Evolutionary conservation across 2,329 filamentous ascomycete species (phyloP).

Genomic region (Parastagonospora nodorum): DNA sequence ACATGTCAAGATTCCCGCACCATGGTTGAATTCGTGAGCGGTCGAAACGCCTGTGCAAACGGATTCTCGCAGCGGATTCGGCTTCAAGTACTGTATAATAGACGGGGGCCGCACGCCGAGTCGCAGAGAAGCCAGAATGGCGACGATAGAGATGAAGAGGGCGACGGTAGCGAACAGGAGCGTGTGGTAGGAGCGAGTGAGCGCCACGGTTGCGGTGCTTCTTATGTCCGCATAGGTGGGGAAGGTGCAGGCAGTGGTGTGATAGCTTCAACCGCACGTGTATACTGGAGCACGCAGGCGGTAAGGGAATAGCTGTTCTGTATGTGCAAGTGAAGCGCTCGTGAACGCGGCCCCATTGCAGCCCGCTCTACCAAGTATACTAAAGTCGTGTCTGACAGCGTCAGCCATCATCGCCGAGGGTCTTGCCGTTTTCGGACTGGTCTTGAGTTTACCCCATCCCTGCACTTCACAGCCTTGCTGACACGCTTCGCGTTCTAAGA

Average conservation of each 20-base stretch:
- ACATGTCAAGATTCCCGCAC: background rate
- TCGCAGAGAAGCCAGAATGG: constrained; percentile 71
- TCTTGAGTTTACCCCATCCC: too few relatives aligned
- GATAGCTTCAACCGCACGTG: constrained; percentile 12
- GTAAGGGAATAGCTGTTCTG: background rate
- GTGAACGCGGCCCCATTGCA: background rate
- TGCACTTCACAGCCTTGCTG: too few relatives aligned
- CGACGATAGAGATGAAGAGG: constrained; percentile 60
- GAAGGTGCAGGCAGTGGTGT: constrained; percentile 15
- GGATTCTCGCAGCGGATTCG: constrained; percentile 36
- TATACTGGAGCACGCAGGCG: constrained; percentile 10
- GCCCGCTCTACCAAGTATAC: background rate
- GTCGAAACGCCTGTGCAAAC: constrained; percentile 30
- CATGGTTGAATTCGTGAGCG: constrained; percentile 64
- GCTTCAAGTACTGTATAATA: constrained; percentile 62
- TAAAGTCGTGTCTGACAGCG: background rate
- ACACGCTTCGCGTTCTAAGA: too few relatives aligned
- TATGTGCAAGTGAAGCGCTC: constrained; percentile 5
- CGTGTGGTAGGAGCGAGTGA: constrained; percentile 35
- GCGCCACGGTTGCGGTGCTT: constrained; percentile 34
- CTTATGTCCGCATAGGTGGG: constrained; percentile 10
- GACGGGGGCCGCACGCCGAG: constrained; percentile 63
- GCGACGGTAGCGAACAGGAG: constrained; percentile 56
- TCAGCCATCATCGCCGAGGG: too few relatives aligned
- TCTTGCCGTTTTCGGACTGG: too few relatives aligned